Evolutionary conservation across 495 filamentous ascomycete genomes (phyloP).

Genomic region (Clohesyomyces aquaticus): DNA sequence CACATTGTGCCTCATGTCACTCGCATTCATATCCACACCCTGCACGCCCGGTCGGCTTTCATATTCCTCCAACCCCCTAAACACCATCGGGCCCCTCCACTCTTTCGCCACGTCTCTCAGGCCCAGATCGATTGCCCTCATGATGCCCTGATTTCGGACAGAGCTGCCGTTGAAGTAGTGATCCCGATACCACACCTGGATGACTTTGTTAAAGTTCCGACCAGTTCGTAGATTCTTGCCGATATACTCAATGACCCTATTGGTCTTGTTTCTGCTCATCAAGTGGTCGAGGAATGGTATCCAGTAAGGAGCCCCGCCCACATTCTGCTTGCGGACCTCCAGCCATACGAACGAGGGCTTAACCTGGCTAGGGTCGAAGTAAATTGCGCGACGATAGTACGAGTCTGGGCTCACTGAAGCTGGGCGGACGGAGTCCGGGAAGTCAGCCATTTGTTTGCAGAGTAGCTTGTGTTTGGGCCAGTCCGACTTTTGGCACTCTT

Average conservation of each 20-base stretch:
- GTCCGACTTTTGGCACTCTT: not conserved
- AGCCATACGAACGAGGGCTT: not conserved
- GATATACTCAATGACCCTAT: not conserved
- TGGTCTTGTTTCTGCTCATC: not conserved
- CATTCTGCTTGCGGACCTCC: not conserved
- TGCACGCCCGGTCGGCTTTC: not conserved
- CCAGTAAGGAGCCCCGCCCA: not conserved
- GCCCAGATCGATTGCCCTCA: not conserved
- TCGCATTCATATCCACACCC: not conserved
- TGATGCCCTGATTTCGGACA: not conserved
- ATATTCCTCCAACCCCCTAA: not conserved
- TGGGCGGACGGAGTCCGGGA: not conserved
- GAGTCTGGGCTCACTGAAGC: not conserved
- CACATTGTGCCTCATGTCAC: not conserved
- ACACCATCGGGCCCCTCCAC: not conserved
- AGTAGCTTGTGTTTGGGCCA: not conserved
- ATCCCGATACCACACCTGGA: not conserved
- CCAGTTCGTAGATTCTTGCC: not conserved
- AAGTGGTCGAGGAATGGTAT: not conserved
- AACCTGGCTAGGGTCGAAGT: not conserved
- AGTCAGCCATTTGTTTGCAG: not conserved
- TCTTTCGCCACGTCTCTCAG: not conserved
- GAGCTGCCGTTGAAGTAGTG: not conserved
- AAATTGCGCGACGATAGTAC: not conserved
- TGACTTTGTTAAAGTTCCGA: not conserved